A percentile compares a stretch with the other conserved stretches of the same genome.
phyloP scores from a whole-genome alignment of 176 grass and related monocot species.

The Stipa capillata region DNA sequence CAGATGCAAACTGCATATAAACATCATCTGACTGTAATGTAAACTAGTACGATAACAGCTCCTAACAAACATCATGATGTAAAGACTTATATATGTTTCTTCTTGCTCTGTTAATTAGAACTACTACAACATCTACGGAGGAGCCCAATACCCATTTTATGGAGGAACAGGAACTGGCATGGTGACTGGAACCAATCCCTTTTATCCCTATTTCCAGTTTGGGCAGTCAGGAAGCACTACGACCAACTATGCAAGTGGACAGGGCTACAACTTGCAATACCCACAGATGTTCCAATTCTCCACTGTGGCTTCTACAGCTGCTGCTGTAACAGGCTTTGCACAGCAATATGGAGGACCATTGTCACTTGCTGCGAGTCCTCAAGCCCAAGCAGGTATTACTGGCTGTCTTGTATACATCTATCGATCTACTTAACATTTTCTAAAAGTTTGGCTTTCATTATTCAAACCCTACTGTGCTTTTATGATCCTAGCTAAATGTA shows the following conservation, averaged over 20 bases:
- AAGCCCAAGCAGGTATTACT: conserved; percentile 81
- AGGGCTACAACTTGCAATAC: conserved; percentile 70
- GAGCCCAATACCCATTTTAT: conserved; percentile 85
- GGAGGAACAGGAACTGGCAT: conserved; percentile 69
- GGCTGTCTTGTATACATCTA: conserved; percentile 32
- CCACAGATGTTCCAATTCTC: conserved; percentile 87
- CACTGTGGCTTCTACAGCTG: conserved; percentile 58
- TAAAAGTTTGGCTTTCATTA: not conserved
- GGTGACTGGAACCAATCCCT: conserved; percentile 68
- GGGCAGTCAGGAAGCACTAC: conserved; percentile 55
- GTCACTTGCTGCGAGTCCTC: conserved; percentile 72
- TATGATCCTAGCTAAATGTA: too few species aligned
- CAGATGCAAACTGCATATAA: not conserved
- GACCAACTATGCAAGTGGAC: conserved; percentile 54
- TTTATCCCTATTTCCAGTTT: conserved; percentile 81
- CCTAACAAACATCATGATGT: not conserved
- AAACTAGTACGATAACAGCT: conserved; percentile 1
- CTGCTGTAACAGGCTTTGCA: conserved; percentile 61
- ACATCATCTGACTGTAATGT: not conserved
- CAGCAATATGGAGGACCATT: conserved; percentile 69
- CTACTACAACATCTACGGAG: conserved; percentile 88
- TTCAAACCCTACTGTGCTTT: not conserved
- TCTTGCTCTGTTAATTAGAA: conserved; percentile 42
- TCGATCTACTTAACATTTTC: conserved; percentile 6
- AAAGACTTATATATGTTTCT: not conserved